phyloP scores from a whole-genome alignment of 1,284 basidiomycete species.

The Naganishia cerealis region DNA sequence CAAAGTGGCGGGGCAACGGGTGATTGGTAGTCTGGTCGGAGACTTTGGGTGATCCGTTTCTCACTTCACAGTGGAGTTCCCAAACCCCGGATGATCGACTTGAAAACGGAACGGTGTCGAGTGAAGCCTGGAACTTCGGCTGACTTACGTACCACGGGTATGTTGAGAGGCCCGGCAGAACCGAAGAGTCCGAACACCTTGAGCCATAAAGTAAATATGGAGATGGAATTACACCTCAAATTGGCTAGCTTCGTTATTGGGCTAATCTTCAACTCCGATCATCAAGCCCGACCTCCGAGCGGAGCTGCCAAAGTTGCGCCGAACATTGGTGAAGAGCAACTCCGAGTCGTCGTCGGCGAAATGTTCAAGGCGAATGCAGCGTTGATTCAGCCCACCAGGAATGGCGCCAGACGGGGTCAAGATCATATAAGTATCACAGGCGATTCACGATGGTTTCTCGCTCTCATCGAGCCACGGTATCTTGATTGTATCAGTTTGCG shows the following conservation, averaged over 20 bases:
- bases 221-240: not conserved
- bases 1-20: too few species aligned
- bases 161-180: too few species aligned
- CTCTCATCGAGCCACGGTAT: constrained; percentile 16
- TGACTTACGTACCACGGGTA: too few species aligned
- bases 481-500: not conserved
- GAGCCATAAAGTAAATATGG: not conserved
- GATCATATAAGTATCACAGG: constrained; percentile 21
- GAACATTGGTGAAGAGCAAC: not conserved
- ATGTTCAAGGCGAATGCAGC: not conserved
- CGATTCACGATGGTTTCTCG: not conserved
- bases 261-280: not conserved
- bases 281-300: constrained; percentile 1
- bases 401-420: not conserved
- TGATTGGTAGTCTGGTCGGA: too few species aligned
- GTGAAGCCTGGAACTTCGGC: too few species aligned
- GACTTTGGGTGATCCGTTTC: too few species aligned
- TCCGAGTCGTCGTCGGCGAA: not conserved
- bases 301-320: not conserved
- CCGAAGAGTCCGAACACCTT: too few species aligned
- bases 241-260: not conserved
- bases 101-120: too few species aligned
- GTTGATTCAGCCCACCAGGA: constrained; percentile 1
- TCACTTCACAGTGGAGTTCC: too few species aligned
- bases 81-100: too few species aligned